These are phyloP conservation scores for Hylodesmum podocarpum DNA, from an alignment of 306 rosid species.

Conservation along the genomic window DNA sequence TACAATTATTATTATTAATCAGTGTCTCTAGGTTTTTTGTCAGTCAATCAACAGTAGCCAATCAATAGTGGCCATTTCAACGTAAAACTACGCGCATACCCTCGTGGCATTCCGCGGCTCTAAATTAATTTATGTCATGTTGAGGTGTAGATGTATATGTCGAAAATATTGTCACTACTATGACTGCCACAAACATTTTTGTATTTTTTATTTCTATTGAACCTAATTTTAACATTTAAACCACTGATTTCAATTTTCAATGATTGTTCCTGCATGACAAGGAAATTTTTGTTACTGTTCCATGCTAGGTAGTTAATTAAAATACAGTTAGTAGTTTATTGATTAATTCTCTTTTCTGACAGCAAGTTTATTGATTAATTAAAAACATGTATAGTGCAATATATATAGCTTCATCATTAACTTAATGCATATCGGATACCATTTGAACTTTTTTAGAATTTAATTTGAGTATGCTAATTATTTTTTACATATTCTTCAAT, in stretches of 20 bases:
- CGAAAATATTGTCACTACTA: not conserved
- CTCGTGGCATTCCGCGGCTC: slow-evolving; percentile 22
- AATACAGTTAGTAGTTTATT: not conserved
- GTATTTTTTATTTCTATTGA: not conserved
- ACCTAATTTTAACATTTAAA: not conserved
- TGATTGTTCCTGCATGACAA: slow-evolving; percentile 35
- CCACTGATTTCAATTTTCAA: slow-evolving; percentile 31
- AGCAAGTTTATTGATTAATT: not conserved
- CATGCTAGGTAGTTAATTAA: not conserved
- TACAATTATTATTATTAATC: not conserved
- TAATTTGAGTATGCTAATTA: not conserved
- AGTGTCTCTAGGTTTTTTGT: not conserved
- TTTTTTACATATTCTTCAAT: not conserved
- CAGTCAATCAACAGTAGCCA: slow-evolving; percentile 19
- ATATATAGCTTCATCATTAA: not conserved
- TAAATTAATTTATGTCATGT: slow-evolving; percentile 1
- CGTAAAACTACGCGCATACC: slow-evolving; percentile 14
- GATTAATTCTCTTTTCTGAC: too few species aligned
- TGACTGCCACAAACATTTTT: slow-evolving; percentile 20
- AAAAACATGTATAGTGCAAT: not conserved
- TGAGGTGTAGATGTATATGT: too few species aligned
- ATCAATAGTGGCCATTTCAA: not conserved
- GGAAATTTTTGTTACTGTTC: slow-evolving; percentile 5
- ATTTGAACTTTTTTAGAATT: not conserved
- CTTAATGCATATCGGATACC: not conserved